Conservation (phyloP, 176 grass and related monocot genomes). For the Raddia distichophylla region DNA sequence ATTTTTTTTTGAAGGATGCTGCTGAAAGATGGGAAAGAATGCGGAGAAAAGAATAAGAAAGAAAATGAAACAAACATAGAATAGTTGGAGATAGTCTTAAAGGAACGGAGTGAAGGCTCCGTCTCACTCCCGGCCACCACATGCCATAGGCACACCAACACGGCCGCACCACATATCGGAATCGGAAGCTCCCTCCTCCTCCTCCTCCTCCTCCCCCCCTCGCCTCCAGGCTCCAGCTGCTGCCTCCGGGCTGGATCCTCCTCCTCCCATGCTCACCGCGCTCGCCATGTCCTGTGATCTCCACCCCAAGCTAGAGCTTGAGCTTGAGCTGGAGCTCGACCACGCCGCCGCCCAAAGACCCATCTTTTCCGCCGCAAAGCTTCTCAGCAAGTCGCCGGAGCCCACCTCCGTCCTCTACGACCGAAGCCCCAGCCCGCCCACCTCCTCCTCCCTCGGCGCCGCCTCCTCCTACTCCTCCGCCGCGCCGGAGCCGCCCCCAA, state of each 20-base stretch:
- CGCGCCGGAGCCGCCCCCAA: slow-evolving; percentile 30
- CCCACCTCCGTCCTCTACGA: slow-evolving; percentile 60
- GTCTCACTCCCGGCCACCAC: neutral
- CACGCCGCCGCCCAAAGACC: neutral
- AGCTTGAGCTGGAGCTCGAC: neutral
- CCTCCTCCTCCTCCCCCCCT: neutral
- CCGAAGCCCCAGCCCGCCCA: slow-evolving; percentile 51
- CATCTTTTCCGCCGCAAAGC: slow-evolving; percentile 1
- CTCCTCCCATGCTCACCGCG: neutral
- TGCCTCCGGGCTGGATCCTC: neutral
- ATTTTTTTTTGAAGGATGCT: no score
- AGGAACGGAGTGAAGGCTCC: neutral
- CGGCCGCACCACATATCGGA: neutral
- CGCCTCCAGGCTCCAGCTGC: neutral
- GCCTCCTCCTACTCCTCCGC: slow-evolving; percentile 6
- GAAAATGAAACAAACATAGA: no score
- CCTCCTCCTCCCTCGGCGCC: slow-evolving; percentile 34
- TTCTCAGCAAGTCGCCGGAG: slow-evolving; percentile 36
- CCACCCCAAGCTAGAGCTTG: neutral
- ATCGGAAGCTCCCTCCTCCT: no score
- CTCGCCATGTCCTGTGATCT: slow-evolving; percentile 19
- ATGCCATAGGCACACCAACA: neutral
- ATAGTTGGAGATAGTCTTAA: no score
- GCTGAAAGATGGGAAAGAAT: no score
- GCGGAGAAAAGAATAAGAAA: no score